These are phyloP conservation scores for Infundibulicybe gibba DNA, from an alignment of 768 basidiomycete species.

Conservation along the genomic window DNA sequence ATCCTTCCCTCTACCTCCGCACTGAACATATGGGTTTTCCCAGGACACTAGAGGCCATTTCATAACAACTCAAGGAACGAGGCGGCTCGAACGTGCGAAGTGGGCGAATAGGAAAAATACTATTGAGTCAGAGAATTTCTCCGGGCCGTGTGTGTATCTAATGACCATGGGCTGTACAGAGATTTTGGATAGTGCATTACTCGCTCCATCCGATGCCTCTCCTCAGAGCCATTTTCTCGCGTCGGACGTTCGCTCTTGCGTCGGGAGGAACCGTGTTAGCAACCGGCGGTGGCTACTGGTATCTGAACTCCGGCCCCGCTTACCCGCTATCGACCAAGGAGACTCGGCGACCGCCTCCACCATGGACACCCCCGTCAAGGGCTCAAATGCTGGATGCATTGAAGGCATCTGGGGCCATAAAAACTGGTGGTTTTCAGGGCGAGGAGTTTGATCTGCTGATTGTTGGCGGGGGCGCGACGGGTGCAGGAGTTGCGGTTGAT, in stretches of 20 bases:
- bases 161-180: too few relatives aligned
- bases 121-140: too few relatives aligned
- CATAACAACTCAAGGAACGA: too few relatives aligned
- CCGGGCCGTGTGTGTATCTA: too few relatives aligned
- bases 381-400: conserved; percentile 62
- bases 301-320: conserved; percentile 69
- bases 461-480: conserved; percentile 94
- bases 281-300: conserved; percentile 62
- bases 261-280: conserved; percentile 50
- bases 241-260: conserved; percentile 49
- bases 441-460: conserved; percentile 77
- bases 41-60: too few relatives aligned
- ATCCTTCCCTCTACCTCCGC: too few relatives aligned
- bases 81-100: too few relatives aligned
- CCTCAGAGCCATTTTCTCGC: conserved; percentile 44
- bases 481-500: conserved; percentile 94
- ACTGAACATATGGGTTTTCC: too few relatives aligned
- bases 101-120: too few relatives aligned
- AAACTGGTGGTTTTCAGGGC: conserved; percentile 23
- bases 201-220: conserved; percentile 21
- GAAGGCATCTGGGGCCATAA: conserved; percentile 34
- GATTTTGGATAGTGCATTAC: too few relatives aligned
- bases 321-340: conserved; percentile 63
- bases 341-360: conserved; percentile 67
- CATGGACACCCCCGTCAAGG: conserved; percentile 75